Evolutionary conservation across 192 early-diverging fungal genomes (phyloP), one percentile per base, ranked within the genome.

Genomic region (Rhizophagus clarus): DNA sequence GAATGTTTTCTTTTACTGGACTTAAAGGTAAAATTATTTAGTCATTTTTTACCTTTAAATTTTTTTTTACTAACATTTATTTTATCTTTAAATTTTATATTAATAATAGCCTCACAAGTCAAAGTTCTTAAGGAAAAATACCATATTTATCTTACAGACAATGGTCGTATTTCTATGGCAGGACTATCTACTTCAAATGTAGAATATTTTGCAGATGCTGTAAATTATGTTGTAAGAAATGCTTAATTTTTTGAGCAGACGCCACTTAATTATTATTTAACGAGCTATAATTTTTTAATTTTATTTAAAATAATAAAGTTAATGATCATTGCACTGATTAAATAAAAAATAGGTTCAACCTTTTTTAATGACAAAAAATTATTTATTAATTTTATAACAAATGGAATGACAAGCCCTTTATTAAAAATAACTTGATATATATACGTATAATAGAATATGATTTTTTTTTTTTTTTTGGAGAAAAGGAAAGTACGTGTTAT

Each of bases 1-100:
- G 98, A 81, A 99, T 99, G 98, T 99, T 99, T 84, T 94, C 93
- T 28, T 99, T 92, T 86, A 98, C 98, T 2, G 98, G 98, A 20
- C 85, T 98, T 74, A 90, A 77, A 61, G 79, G 88, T 90, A 86
- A 75, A 80, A 84, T 80, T 31, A 8, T 32, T 78, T 20, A 22
- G 37, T 15, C 26, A n/a, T 61, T 28, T 31, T 20, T 63, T 24
- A 20, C 20, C 17, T n/a, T n/a, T 26, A 70, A 3, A 40, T 31
- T 28, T 31, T 32, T 74, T 0, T 61, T 74, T 20, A 24, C 24
- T 74, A 34, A 32, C n/a, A 37, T n/a, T 31, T 64, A 14, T 76
- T 40, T 42, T 9, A 28, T 32, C 5, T n/a, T 2, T 29, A 10
- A 11, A 22, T 40, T 34, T 80, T 67, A 60, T 28, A 32, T 61